These are phyloP conservation scores for Pseudogymnoascus sp. DNA, from an alignment of 2,329 filamentous ascomycete genomes.

Conservation along the genomic window DNA sequence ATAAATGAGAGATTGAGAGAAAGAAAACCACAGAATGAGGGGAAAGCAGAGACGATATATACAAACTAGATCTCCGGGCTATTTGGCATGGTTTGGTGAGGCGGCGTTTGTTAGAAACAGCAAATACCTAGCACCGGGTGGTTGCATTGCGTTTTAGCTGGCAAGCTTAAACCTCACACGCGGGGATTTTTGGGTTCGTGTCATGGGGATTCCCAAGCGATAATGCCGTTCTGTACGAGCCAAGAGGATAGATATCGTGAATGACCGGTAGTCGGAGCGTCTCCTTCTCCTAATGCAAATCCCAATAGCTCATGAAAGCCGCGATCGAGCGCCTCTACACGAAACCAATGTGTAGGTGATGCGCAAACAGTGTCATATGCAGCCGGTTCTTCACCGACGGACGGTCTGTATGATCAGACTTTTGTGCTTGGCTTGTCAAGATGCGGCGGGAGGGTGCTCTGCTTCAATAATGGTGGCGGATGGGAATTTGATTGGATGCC, in stretches of 20 bases:
- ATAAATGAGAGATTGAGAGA: neutral
- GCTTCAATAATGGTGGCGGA: neutral
- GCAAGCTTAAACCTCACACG: neutral
- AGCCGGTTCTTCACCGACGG: neutral
- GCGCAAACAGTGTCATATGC: conserved; percentile 5
- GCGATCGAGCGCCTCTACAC: neutral
- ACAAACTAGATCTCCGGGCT: neutral
- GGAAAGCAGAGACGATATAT: neutral
- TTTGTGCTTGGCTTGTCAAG: neutral
- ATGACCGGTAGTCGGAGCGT: neutral
- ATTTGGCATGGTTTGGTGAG: neutral
- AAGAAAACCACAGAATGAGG: neutral
- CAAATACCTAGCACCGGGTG: conserved; percentile 2
- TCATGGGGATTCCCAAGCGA: neutral
- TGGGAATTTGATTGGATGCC: neutral
- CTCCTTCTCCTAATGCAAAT: neutral
- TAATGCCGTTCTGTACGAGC: neutral
- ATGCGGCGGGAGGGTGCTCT: neutral
- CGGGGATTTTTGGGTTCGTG: neutral
- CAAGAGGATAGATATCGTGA: neutral
- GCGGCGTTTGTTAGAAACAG: neutral
- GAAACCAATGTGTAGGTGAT: neutral
- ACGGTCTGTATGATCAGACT: neutral
- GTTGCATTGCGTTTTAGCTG: neutral
- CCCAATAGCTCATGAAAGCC: neutral